Percentiles rank a stretch among this genome's conserved stretches.
phyloP scores from a whole-genome alignment of 2,329 filamentous ascomycete genomes.

The Teratosphaeria epicoccoides region DNA sequence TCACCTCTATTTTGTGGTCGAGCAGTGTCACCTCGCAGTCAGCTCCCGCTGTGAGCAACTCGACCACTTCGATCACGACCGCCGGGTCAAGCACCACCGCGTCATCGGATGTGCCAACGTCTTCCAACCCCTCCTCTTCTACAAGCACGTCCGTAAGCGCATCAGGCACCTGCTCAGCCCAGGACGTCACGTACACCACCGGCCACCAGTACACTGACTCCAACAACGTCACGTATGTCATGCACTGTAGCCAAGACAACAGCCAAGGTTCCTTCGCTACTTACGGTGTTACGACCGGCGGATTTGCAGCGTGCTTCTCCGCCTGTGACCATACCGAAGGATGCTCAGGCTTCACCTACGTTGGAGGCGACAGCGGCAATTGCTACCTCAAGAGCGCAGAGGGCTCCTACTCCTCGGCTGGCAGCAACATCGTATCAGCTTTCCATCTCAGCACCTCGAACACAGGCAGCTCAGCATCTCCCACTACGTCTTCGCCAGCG shows the following conservation, averaged over 20 bases:
- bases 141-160: not conserved
- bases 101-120: not conserved
- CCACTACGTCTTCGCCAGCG: too few species aligned
- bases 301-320: constrained; percentile 5
- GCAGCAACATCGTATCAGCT: not conserved
- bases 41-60: too few species aligned
- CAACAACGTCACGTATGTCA: constrained; percentile 1
- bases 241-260: constrained; percentile 5
- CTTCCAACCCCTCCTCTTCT: not conserved
- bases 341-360: constrained; percentile 7
- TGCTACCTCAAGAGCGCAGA: constrained; percentile 9
- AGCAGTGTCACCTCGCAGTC: too few species aligned
- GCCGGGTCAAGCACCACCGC: not conserved
- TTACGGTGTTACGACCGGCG: constrained; percentile 1
- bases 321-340: constrained; percentile 3
- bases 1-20: too few species aligned
- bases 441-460: not conserved
- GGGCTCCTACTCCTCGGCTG: not conserved
- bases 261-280: not conserved
- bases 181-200: constrained; percentile 1
- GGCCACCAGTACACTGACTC: not conserved
- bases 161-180: constrained; percentile 1
- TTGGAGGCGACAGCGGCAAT: constrained; percentile 3
- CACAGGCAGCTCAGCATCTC: not conserved
- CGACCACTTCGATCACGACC: not conserved